Conservation (phyloP, 805 yeast genomes). For the Limtongozyma cylindracea region DNA sequence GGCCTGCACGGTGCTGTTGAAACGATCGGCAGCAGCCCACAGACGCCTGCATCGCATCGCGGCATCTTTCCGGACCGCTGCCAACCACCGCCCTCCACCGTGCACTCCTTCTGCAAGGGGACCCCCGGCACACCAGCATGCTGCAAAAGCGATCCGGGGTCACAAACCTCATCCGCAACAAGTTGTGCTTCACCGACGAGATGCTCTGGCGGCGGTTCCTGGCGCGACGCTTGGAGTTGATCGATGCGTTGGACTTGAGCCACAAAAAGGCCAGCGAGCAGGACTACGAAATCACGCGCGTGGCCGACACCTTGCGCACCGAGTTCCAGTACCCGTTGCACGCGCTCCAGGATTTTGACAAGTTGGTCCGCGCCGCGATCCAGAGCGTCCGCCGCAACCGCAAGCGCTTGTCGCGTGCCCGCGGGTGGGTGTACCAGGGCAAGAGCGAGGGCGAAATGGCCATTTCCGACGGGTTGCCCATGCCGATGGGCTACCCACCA, state of each 20-base stretch:
- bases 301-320: conserved; percentile 49
- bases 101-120: too few species aligned
- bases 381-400: conserved; percentile 83
- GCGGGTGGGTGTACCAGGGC: conserved; percentile 1
- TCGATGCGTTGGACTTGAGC: conserved; percentile 43
- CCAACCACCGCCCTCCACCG: too few species aligned
- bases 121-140: too few species aligned
- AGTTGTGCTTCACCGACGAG: conserved; percentile 59
- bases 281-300: conserved; percentile 53
- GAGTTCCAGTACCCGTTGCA: conserved; percentile 52
- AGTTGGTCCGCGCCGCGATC: conserved; percentile 76
- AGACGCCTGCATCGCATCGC: too few species aligned
- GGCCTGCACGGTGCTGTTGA: too few species aligned
- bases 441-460: not conserved
- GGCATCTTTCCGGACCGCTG: too few species aligned
- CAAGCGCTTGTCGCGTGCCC: conserved; percentile 18
- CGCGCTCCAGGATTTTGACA: conserved; percentile 54
- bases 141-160: conserved; percentile 21
- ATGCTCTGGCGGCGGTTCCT: conserved; percentile 73
- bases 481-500: conserved; percentile 9
- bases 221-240: conserved; percentile 72
- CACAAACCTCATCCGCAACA: conserved; percentile 29
- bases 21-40: too few species aligned
- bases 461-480: conserved; percentile 5
- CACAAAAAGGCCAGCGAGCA: conserved; percentile 78